Evolutionary conservation across 1,139 yeast genomes (phyloP), one percentile per base, ranked within the genome.

Genomic region (Meyerozyma athensensis): DNA sequence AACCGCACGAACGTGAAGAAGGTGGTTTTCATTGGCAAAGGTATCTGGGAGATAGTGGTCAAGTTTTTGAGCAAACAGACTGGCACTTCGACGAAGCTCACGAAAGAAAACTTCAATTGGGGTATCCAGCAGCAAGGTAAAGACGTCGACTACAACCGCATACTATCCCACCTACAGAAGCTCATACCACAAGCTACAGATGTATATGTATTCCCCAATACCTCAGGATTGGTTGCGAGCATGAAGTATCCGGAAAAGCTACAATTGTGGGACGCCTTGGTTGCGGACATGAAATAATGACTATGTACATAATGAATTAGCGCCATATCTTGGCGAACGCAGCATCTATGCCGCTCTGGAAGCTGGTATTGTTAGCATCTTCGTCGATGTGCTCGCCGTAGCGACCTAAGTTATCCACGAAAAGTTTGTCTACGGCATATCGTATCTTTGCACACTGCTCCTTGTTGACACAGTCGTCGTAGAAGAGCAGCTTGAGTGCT

Each of bases 161-260:
- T 61, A 7, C 38, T 62, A 34, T 37, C 41, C 14, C 41, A 45
- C 28, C 41, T 62, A 14, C 38, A 43, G 18, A 40, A 46, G 3
- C 42, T 37, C 21, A 41, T 54, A 17, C 52, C 46, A 5, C 36
- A 41, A 44, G 40, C 44, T 7, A 39, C 51, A 30, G 34, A 50
- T 37, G 43, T 79, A 0, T 77, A 69, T 53, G 90, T 84, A 4
- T 71, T 83, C 31, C 92, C 92, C 3, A 80, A 81, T 37, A 83
- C 92, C 0, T 81, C 89, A 2, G 94, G 94, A 0, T 60, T 85
- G n/a, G 92, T 81, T 6, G 73, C 83, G 7, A 59, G 61, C 40
- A 60, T 80, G 52, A 60, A 66, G 14, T 65, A 64, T 41, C 59
- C 56, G 0, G 68, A 67, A 35, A 80, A 79, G 50, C 52, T 77